Percentiles rank a stretch among this genome's conserved stretches.
phyloP scores from a whole-genome alignment of 768 basidiomycete genomes.

The Multifurca ochricompacta region DNA sequence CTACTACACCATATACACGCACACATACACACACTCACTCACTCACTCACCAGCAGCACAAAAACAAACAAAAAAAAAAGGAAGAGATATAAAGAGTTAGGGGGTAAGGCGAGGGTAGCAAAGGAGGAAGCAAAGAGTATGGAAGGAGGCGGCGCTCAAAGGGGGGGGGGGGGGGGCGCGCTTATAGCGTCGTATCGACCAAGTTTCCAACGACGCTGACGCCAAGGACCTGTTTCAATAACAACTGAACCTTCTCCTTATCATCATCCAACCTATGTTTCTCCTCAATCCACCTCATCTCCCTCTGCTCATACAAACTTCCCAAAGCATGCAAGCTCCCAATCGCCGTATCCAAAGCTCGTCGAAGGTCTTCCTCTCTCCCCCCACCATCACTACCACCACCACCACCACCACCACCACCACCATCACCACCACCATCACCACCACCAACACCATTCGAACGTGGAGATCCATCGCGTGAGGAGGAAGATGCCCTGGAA shows the following conservation, averaged over 20 bases:
- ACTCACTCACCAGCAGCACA: background rate
- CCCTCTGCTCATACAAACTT: conserved; percentile 59
- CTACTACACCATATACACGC: too few relatives aligned
- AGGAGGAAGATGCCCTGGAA: conserved; percentile 33
- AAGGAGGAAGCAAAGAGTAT: background rate
- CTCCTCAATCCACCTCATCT: conserved; percentile 63
- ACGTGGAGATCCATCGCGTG: conserved; percentile 52
- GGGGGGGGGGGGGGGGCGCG: too few relatives aligned
- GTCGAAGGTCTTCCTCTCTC: conserved; percentile 63
- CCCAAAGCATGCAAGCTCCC: conserved; percentile 58
- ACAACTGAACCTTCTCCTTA: conserved; percentile 54
- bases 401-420: too few relatives aligned
- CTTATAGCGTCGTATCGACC: conserved; percentile 5
- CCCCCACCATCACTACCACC: too few relatives aligned
- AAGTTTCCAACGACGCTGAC: conserved; percentile 16
- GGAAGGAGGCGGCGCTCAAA: too few relatives aligned
- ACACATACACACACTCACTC: too few relatives aligned
- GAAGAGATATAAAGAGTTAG: background rate
- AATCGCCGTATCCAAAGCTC: conserved; percentile 59
- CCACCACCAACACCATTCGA: too few relatives aligned
- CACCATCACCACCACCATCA: too few relatives aligned
- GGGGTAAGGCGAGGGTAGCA: too few relatives aligned
- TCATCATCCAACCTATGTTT: conserved; percentile 59
- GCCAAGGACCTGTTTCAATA: conserved; percentile 57
- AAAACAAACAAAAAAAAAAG: background rate